Evolutionary conservation across 257 asterid species (phyloP).

Genomic region (Capsicum baccatum): DNA sequence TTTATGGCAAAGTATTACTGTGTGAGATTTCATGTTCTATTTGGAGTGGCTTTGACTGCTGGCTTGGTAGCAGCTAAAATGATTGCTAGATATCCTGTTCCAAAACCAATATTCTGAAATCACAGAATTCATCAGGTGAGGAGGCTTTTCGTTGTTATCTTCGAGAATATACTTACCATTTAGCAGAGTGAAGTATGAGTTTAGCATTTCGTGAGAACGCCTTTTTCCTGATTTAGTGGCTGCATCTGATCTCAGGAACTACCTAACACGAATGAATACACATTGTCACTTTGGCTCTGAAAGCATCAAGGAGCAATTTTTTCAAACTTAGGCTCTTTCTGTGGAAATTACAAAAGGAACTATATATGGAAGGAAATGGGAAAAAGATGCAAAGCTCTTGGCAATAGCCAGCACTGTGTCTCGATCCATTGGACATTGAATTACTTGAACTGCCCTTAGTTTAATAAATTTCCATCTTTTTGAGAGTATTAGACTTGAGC

Average conservation of each 20-base stretch:
- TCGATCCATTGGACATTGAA: neutral
- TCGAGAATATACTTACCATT: neutral
- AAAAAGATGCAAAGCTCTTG: neutral
- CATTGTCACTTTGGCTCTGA: neutral
- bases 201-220: neutral
- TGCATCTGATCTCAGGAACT: conserved; percentile 24
- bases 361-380: neutral
- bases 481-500: neutral
- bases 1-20: conserved; percentile 80
- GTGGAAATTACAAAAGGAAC: neutral
- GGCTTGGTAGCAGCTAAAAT: conserved; percentile 72
- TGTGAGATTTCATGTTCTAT: conserved; percentile 73
- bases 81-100: conserved; percentile 49
- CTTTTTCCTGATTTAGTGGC: neutral
- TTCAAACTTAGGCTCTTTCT: neutral
- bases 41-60: conserved; percentile 73
- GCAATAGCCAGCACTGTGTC: neutral
- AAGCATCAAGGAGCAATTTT: neutral
- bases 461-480: neutral
- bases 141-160: neutral
- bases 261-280: neutral
- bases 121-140: conserved; percentile 22
- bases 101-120: conserved; percentile 41
- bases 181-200: neutral
- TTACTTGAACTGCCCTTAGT: neutral